Base-by-base conservation (phyloP, 202 grass and related monocot species). In the Carex sylvatica region DNA sequence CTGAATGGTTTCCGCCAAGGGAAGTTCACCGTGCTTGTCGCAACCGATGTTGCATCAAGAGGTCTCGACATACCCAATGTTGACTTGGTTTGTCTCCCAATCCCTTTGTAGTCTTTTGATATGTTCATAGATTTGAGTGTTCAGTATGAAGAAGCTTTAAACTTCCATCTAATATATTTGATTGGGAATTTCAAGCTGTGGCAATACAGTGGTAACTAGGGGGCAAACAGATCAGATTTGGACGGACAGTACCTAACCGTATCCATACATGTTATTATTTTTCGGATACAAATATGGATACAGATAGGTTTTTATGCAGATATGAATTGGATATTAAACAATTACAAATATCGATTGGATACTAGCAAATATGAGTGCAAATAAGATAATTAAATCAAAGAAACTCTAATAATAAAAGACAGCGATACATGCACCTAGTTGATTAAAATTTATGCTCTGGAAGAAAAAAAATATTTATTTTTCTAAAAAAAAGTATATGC, bases 31-130 rank as follows among this genome's bases (percentile, higher is more conserved):
- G 96, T 99, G 51, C 89, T 99, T 18, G 96, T 99, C 66, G 96
- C 96, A 81, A 99, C 96, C 46, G 96, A 98, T 90, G 96, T 98
- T 78, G 96, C 96, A 80, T 87, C 96, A 15, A 93, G 92, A 87
- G 96, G 96, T 84, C 93, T 99, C 53, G 96, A 99, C 74, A 99
- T 99, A 85, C 96, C 96, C 30, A 99, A 99, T 62, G 96, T 99
- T 85, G 96, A 99, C 88, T 84, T 99, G 96, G 96, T 99, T 74
- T 46, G 87, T 89, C 68, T 60, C 11, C 77, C 24, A 87, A 87
- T 46, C 38, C 15, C 47, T 86, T 52, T 85, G 72, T 53, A 71
- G 54, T 85, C 22, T 82, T 14, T 62, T 65, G 8, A 36, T 8
- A 0, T 42, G 36, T 18, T 20, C n/a, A 49, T 62, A 33, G 24